Percentiles rank a stretch among this genome's conserved stretches.
Evolutionary conservation across 345 rosid species (phyloP).

Genomic region (Acer saccharum): DNA sequence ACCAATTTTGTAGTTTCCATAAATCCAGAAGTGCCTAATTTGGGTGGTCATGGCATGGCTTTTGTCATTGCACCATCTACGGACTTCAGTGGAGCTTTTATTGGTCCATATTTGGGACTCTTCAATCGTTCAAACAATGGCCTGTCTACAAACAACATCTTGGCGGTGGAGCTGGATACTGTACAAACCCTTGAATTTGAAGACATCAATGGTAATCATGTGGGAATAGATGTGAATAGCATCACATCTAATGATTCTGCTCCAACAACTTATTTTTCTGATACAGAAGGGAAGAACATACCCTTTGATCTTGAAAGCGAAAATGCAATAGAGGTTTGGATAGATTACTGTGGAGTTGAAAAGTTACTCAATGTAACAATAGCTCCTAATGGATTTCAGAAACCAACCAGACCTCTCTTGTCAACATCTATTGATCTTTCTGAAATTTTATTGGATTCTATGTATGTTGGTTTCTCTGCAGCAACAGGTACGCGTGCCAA

Average conservation of each 20-base stretch:
- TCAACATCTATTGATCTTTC: constrained; percentile 46
- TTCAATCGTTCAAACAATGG: constrained; percentile 37
- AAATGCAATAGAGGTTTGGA: constrained; percentile 50
- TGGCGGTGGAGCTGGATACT: constrained; percentile 63
- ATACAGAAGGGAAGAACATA: constrained; percentile 22
- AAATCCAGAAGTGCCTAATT: background rate
- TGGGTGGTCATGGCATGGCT: constrained; percentile 27
- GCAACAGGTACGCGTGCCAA: constrained; percentile 41
- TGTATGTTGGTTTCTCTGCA: constrained; percentile 57
- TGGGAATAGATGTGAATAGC: constrained; percentile 56
- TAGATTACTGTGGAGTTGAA: constrained; percentile 49
- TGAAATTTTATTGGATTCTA: constrained; percentile 27
- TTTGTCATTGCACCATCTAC: constrained; percentile 25
- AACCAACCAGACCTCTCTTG: constrained; percentile 54
- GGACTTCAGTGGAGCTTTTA: background rate
- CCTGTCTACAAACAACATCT: constrained; percentile 29
- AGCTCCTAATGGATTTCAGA: constrained; percentile 33
- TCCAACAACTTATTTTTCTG: constrained; percentile 41
- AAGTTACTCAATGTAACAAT: constrained; percentile 48
- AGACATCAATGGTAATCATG: constrained; percentile 56
- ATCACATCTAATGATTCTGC: constrained; percentile 37
- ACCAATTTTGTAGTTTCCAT: constrained; percentile 28
- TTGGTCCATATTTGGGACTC: constrained; percentile 31
- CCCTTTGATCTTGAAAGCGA: constrained; percentile 41
- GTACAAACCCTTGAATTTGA: constrained; percentile 40